Evolutionary conservation across 805 yeast species (phyloP).

Genomic region (Alloascoidea hylecoeti): DNA sequence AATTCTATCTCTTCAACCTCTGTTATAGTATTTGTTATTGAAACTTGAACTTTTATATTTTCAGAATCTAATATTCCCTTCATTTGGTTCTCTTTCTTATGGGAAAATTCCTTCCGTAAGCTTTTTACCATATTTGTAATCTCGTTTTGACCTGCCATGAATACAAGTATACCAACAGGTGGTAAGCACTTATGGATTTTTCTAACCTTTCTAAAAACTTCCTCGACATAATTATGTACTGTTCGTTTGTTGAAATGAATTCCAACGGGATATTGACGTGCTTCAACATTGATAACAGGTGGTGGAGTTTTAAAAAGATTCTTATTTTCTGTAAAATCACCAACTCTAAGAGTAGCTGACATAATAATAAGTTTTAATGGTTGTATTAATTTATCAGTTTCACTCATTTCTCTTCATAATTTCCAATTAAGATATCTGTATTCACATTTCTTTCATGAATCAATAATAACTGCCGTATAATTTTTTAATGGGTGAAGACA

Average conservation of each 20-base stretch:
- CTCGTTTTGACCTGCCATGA: constrained; percentile 91
- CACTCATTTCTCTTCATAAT: constrained; percentile 36
- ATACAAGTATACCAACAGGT: constrained; percentile 85
- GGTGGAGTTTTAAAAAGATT: constrained; percentile 59
- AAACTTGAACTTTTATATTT: constrained; percentile 31
- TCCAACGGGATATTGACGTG: constrained; percentile 90
- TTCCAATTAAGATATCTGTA: constrained; percentile 90
- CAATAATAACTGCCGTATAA: too few species aligned
- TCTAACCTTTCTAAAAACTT: constrained; percentile 71
- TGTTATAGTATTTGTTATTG: constrained; percentile 45
- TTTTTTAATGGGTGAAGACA: too few species aligned
- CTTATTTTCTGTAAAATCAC: constrained; percentile 81
- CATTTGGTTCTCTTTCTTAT: constrained; percentile 15
- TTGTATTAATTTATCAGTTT: constrained; percentile 27
- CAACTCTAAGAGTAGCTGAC: constrained; percentile 94
- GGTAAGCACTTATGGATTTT: constrained; percentile 82
- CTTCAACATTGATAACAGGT: constrained; percentile 79
- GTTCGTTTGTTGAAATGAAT: constrained; percentile 81
- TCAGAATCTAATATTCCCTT: too few species aligned
- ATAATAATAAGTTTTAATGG: constrained; percentile 78
- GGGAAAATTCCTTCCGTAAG: constrained; percentile 57
- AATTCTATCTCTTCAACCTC: constrained; percentile 84
- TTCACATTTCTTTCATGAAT: constrained; percentile 96
- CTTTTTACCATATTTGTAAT: constrained; percentile 63
- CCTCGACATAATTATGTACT: constrained; percentile 65